Percentiles rank a stretch among this genome's conserved stretches.
These are phyloP conservation scores for Russula abietina DNA, from an alignment of 768 basidiomycete genomes.

Conservation along the genomic window DNA sequence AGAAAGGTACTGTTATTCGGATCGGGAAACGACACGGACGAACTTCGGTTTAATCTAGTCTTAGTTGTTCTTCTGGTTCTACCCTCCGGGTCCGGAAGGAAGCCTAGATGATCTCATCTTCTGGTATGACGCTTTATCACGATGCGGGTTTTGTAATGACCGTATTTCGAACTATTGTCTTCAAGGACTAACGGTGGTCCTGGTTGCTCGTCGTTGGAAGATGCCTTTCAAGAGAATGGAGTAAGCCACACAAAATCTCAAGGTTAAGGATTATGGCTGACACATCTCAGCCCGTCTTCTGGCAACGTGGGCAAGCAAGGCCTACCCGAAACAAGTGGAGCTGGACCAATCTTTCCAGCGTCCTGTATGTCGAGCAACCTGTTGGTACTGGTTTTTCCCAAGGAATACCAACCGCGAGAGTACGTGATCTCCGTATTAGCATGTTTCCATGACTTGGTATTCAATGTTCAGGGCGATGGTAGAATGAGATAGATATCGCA, in stretches of 20 bases:
- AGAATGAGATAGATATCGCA: constrained; percentile 53
- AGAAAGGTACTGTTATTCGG: constrained; percentile 45
- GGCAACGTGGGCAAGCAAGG: constrained; percentile 53
- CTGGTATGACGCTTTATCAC: constrained; percentile 42
- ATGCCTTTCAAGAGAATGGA: constrained; percentile 68
- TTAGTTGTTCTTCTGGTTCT: constrained; percentile 81
- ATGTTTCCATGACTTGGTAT: not conserved
- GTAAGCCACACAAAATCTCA: constrained; percentile 35
- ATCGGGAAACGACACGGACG: not conserved
- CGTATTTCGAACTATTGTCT: not conserved
- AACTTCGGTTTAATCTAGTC: not conserved
- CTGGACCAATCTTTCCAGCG: constrained; percentile 75
- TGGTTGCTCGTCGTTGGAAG: constrained; percentile 70
- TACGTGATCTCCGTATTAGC: constrained; percentile 17
- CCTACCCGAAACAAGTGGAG: constrained; percentile 61
- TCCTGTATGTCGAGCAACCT: constrained; percentile 74
- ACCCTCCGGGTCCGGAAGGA: constrained; percentile 69
- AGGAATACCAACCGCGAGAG: constrained; percentile 52
- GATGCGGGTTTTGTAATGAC: not conserved
- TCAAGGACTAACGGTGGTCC: constrained; percentile 76
- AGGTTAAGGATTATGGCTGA: not conserved
- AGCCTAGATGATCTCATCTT: constrained; percentile 69
- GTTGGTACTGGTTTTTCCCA: constrained; percentile 76
- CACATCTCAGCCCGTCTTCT: constrained; percentile 52
- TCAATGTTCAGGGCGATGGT: not conserved